Evolutionary conservation across 495 filamentous ascomycete genomes (phyloP).

Genomic region (Neohortaea acidophila): DNA sequence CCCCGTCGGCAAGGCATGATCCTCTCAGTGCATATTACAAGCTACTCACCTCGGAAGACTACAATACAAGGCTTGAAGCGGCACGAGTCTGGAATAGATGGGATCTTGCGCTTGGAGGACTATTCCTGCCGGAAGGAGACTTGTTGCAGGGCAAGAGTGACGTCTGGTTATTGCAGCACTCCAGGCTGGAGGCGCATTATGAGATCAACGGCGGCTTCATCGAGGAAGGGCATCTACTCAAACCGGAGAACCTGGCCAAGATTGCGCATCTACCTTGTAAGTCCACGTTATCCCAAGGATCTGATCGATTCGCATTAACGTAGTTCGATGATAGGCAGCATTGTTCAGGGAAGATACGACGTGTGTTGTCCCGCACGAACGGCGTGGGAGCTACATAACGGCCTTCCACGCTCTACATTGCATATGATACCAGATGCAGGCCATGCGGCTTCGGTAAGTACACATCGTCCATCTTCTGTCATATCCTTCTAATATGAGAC

Average conservation of each 20-base stretch:
- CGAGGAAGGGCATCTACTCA: conserved; percentile 28
- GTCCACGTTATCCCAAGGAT: background rate
- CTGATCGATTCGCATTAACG: background rate
- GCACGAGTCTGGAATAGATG: background rate
- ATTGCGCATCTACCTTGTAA: conserved; percentile 31
- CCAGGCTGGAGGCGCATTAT: conserved; percentile 30
- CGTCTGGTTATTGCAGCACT: conserved; percentile 27
- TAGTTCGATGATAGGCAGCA: conserved; percentile 12
- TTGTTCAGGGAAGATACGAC: conserved; percentile 34
- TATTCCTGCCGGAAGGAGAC: background rate
- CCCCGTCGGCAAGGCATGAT: conserved; percentile 6
- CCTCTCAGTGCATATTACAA: background rate
- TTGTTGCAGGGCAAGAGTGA: conserved; percentile 21
- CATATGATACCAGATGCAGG: conserved; percentile 26
- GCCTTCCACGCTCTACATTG: conserved; percentile 25
- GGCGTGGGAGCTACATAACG: conserved; percentile 31
- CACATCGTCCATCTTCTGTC: background rate
- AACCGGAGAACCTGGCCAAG: conserved; percentile 17
- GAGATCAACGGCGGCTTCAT: conserved; percentile 28
- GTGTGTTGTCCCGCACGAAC: conserved; percentile 29
- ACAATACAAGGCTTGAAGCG: background rate
- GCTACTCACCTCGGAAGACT: background rate
- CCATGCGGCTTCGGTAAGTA: conserved; percentile 6
- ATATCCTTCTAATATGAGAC: background rate
- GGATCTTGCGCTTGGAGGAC: background rate